phyloP scores from a whole-genome alignment of 331 rosid species.

The Pyrus hybrid region DNA sequence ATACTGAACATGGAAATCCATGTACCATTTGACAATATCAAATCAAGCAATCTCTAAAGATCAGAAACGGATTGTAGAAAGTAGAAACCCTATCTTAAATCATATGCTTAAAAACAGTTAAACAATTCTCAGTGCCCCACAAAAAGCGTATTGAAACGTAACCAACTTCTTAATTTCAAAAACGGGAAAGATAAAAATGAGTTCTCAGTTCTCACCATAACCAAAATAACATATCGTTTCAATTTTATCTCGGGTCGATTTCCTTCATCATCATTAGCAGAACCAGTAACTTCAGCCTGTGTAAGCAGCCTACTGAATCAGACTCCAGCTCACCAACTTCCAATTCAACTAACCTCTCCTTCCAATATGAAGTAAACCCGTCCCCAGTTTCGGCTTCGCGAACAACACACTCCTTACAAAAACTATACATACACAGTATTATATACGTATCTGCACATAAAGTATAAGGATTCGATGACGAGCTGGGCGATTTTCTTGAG shows the following conservation, averaged over 20 bases:
- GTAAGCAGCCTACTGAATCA: conserved; percentile 11
- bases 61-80: no score
- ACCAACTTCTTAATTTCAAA: neutral
- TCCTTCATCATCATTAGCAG: conserved; percentile 44
- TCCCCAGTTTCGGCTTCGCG: conserved; percentile 69
- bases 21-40: neutral
- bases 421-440: neutral
- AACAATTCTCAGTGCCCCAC: neutral
- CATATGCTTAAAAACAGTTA: neutral
- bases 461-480: conserved; percentile 9
- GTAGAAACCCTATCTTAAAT: neutral
- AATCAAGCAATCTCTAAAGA: neutral
- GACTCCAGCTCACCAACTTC: conserved; percentile 6
- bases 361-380: conserved; percentile 77
- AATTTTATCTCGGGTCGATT: conserved; percentile 57
- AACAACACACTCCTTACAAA: conserved; percentile 43
- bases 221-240: conserved; percentile 76
- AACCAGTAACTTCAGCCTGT: conserved; percentile 77
- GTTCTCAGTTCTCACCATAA: conserved; percentile 33
- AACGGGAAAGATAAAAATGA: neutral
- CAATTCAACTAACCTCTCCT: conserved; percentile 57
- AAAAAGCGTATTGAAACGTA: neutral
- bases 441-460: neutral
- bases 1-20: neutral
- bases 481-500: conserved; percentile 54